Percentiles rank a stretch among this genome's conserved stretches.
Evolutionary conservation across 129 eudicot species (phyloP).

Genomic region (Smallanthus sonchifolius): DNA sequence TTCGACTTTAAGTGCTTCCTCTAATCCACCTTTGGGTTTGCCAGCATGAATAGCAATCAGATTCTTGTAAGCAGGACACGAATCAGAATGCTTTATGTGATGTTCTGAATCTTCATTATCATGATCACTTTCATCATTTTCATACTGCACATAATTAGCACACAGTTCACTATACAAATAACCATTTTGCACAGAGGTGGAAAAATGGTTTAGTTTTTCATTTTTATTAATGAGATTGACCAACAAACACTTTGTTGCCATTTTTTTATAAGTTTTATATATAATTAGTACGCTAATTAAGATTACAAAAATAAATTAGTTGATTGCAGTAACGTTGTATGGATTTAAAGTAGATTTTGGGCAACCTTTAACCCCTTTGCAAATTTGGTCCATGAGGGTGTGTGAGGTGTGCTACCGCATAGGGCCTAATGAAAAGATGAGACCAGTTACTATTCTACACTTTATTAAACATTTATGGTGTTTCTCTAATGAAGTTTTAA

Average conservation of each 20-base stretch:
- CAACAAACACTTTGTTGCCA: not conserved
- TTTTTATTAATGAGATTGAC: not conserved
- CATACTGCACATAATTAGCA: conserved; percentile 37
- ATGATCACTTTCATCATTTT: conserved; percentile 34
- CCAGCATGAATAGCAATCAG: conserved; percentile 84
- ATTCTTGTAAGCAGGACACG: conserved; percentile 57
- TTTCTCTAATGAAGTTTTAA: not conserved
- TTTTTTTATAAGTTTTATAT: not conserved
- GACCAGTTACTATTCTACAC: not conserved
- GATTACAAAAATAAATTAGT: not conserved
- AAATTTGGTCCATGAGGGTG: not conserved
- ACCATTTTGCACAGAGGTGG: not conserved
- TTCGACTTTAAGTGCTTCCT: conserved; percentile 63
- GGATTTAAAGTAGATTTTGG: not conserved
- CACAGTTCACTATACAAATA: conserved; percentile 1
- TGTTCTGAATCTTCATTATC: conserved; percentile 47
- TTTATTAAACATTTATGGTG: not conserved
- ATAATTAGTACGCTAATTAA: not conserved
- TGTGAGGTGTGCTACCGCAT: too few species aligned
- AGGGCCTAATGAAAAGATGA: not conserved
- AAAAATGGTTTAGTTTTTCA: not conserved
- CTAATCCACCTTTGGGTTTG: conserved; percentile 70
- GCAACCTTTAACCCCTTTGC: not conserved
- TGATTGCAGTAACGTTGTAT: not conserved
- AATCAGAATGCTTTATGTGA: conserved; percentile 25